A percentile compares a stretch with the other conserved stretches of the same genome.
Conservation (phyloP, 179 eudicot genomes). For the Silene noctiflora region DNA sequence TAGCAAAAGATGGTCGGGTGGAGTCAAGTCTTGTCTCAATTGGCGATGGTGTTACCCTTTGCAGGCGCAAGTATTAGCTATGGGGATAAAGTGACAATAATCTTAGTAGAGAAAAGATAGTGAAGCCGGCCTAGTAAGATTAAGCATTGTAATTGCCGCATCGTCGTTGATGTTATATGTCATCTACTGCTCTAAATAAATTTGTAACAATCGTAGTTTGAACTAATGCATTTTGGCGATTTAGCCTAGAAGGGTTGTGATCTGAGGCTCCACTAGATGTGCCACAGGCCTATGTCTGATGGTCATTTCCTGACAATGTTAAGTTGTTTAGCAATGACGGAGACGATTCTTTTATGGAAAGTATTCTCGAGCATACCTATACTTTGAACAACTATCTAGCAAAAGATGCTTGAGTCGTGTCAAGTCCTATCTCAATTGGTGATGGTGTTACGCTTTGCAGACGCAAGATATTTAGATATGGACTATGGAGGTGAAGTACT, state of each 20-base stretch:
- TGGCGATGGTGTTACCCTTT: slow-evolving; percentile 41
- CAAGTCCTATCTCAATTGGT: slow-evolving; percentile 35
- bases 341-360: not conserved
- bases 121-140: too few species aligned
- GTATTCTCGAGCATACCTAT: not conserved
- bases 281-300: too few species aligned
- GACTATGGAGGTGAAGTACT: not conserved
- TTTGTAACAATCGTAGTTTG: too few species aligned
- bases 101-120: too few species aligned
- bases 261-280: too few species aligned
- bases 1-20: slow-evolving; percentile 31
- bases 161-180: too few species aligned
- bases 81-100: not conserved
- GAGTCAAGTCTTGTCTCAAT: slow-evolving; percentile 33
- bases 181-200: too few species aligned
- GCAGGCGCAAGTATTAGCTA: slow-evolving; percentile 30
- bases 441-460: slow-evolving; percentile 40
- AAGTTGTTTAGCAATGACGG: not conserved
- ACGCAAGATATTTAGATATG: too few species aligned
- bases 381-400: slow-evolving; percentile 27
- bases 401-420: slow-evolving; percentile 28
- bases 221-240: too few species aligned
- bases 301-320: too few species aligned
- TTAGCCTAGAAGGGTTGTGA: too few species aligned
- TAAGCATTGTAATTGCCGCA: too few species aligned